These are phyloP conservation scores for Rhizophagus prolifer DNA, from an alignment of 192 early-diverging fungal species.

Conservation along the genomic window DNA sequence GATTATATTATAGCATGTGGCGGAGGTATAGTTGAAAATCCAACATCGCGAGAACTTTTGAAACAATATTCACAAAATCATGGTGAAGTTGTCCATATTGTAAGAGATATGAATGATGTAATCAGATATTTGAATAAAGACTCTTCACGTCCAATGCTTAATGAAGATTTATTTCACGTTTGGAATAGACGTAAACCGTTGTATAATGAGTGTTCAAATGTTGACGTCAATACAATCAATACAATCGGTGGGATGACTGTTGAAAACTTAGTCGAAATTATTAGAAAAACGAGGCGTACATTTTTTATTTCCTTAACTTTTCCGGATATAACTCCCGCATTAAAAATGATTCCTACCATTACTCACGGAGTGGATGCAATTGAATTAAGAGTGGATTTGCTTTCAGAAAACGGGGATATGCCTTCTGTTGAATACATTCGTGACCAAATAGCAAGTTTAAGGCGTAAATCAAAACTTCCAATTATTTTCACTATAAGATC, in stretches of 20 bases:
- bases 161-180: constrained; percentile 75
- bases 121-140: constrained; percentile 78
- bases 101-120: constrained; percentile 77
- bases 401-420: constrained; percentile 41
- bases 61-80: constrained; percentile 55
- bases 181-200: constrained; percentile 75
- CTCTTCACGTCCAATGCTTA: constrained; percentile 80
- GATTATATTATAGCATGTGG: constrained; percentile 86
- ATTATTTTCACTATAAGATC: constrained; percentile 95
- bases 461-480: constrained; percentile 70
- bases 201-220: constrained; percentile 77
- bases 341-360: constrained; percentile 58
- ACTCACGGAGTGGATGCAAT: constrained; percentile 84
- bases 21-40: constrained; percentile 91
- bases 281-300: constrained; percentile 40
- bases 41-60: constrained; percentile 65
- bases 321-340: constrained; percentile 54
- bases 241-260: constrained; percentile 52
- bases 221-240: constrained; percentile 57
- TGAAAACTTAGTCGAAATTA: constrained; percentile 46
- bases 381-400: constrained; percentile 90
- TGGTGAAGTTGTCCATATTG: constrained; percentile 77
- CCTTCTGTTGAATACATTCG: constrained; percentile 66
- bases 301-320: constrained; percentile 90
- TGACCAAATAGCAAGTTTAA: constrained; percentile 75